Conservation (phyloP, 176 grass and related monocot species). For the Zizania latifolia region DNA sequence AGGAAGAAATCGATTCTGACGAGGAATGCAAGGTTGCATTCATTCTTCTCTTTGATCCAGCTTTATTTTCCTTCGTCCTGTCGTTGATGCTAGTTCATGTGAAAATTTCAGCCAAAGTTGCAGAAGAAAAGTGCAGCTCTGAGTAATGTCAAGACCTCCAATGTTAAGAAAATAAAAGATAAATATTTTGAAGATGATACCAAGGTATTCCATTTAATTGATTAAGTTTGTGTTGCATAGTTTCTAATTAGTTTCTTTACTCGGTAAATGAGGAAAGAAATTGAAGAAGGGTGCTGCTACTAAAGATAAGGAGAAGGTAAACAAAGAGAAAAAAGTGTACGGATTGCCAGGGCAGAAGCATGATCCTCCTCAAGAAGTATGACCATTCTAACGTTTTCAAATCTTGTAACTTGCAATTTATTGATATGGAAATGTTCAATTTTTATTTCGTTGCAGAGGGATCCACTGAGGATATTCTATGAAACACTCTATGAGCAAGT, state of each 20-base stretch:
- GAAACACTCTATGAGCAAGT: conserved; percentile 81
- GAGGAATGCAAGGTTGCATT: conserved; percentile 25
- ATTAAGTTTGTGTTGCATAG: conserved; percentile 14
- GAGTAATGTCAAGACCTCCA: conserved; percentile 25
- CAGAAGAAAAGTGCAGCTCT: conserved; percentile 28
- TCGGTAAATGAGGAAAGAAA: conserved; percentile 43
- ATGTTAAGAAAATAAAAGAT: conserved; percentile 45
- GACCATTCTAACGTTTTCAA: conserved; percentile 19
- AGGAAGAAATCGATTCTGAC: conserved; percentile 27
- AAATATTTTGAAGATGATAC: conserved; percentile 32
- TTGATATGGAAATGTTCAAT: neutral
- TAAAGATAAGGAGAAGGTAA: conserved; percentile 26
- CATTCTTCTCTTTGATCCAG: neutral
- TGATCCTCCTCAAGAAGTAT: conserved; percentile 84
- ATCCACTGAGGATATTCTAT: conserved; percentile 94
- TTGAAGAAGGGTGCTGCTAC: neutral
- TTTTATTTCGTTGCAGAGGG: conserved; percentile 57
- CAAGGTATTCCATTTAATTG: conserved; percentile 30
- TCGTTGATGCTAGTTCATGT: neutral
- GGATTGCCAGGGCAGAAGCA: conserved; percentile 92
- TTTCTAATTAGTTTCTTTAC: conserved; percentile 16
- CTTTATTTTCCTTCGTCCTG: neutral
- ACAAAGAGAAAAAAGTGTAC: conserved; percentile 72
- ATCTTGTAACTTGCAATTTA: neutral
- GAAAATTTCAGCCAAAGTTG: conserved; percentile 18